These are phyloP conservation scores for Jatropha multifida DNA, from an alignment of 441 rosid species.

Conservation along the genomic window DNA sequence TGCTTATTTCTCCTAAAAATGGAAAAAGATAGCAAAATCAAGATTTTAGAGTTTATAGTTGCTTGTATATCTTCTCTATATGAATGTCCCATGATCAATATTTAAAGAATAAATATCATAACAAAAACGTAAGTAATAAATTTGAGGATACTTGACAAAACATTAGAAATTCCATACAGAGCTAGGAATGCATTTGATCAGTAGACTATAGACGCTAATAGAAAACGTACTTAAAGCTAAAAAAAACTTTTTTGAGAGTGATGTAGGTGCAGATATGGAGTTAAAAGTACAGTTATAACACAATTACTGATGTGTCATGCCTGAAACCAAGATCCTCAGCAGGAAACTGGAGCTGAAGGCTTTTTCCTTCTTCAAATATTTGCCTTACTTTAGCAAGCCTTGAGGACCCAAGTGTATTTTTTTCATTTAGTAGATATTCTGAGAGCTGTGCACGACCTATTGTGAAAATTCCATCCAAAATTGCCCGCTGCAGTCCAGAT, in stretches of 20 bases:
- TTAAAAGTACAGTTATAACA: not conserved
- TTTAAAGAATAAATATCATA: not conserved
- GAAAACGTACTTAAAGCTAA: not conserved
- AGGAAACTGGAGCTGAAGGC: conserved; percentile 97
- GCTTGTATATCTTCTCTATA: not conserved
- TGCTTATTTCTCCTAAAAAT: not conserved
- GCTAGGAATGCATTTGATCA: not conserved
- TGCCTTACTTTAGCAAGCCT: conserved; percentile 71
- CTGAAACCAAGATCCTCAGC: conserved; percentile 99
- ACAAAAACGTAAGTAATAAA: not conserved
- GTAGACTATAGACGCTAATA: not conserved
- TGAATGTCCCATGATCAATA: not conserved
- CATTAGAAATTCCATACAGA: not conserved
- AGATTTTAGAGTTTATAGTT: not conserved
- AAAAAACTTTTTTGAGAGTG: not conserved
- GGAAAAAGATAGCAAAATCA: not conserved
- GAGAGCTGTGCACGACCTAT: conserved; percentile 92
- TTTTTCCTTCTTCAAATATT: conserved; percentile 85
- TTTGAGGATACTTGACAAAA: not conserved
- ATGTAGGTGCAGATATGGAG: not conserved
- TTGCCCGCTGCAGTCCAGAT: conserved; percentile 60
- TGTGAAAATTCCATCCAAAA: conserved; percentile 75
- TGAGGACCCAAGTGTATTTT: conserved; percentile 70
- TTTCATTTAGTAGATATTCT: conserved; percentile 63
- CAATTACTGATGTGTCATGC: conserved; percentile 33